A percentile compares a stretch with the other conserved stretches of the same genome.
Conservation (phyloP, 768 basidiomycete genomes). For the Calocera viscosa region DNA sequence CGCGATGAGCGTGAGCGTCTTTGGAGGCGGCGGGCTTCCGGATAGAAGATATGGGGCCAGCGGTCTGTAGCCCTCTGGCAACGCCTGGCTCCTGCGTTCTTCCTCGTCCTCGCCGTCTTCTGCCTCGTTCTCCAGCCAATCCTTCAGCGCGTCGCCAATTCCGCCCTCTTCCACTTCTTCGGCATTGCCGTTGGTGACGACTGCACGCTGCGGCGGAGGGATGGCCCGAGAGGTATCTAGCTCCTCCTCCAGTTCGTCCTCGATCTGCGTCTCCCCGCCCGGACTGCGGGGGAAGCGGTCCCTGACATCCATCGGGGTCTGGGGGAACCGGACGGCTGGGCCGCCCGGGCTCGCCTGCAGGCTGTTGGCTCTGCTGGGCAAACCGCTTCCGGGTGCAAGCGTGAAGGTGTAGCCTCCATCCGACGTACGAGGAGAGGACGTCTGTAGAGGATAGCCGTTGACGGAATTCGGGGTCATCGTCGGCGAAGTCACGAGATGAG, state of each 20-base stretch:
- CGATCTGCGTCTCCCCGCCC: not conserved
- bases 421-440: not conserved
- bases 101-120: not conserved
- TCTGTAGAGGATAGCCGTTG: not conserved
- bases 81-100: not conserved
- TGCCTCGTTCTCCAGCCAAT: not conserved
- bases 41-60: not conserved
- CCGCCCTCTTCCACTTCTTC: not conserved
- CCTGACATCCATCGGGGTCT: not conserved
- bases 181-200: not conserved
- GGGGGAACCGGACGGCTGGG: not conserved
- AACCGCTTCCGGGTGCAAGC: not conserved
- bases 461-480: not conserved
- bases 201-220: not conserved
- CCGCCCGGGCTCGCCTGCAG: not conserved
- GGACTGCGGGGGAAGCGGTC: slow-evolving; percentile 3
- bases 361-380: not conserved
- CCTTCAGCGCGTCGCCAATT: not conserved
- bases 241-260: not conserved
- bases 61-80: not conserved
- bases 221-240: not conserved
- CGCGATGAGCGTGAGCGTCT: not conserved
- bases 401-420: slow-evolving; percentile 1
- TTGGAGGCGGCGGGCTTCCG: not conserved
- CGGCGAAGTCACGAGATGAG: not conserved